Percentiles rank a stretch among this genome's conserved stretches.
Evolutionary conservation across 2,329 filamentous ascomycete genomes (phyloP).

Genomic region (Neopestalotiopsis sp.): DNA sequence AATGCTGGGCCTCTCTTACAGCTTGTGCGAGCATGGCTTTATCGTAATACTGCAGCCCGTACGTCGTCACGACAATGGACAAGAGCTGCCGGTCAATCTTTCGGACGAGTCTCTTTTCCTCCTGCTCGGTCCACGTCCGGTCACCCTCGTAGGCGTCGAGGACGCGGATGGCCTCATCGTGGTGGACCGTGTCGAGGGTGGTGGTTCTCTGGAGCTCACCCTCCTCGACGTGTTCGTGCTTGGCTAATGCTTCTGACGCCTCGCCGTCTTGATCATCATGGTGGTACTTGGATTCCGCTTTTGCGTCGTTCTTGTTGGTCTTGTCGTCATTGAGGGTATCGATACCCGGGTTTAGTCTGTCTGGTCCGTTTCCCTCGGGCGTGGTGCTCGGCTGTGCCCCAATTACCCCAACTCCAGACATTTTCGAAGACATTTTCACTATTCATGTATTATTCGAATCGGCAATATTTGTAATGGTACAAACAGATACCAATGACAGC

Average conservation of each 20-base stretch:
- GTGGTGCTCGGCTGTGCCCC: neutral
- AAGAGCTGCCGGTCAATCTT: slow-evolving; percentile 50
- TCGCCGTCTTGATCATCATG: neutral
- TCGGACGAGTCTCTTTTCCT: slow-evolving; percentile 45
- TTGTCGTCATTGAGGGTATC: neutral
- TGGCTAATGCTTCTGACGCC: neutral
- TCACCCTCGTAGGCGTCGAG: neutral
- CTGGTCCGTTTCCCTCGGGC: neutral
- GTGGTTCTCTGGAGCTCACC: neutral
- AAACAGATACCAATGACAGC: too few species aligned
- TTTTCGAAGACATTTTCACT: neutral
- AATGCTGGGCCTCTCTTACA: slow-evolving; percentile 10
- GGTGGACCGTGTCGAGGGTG: neutral
- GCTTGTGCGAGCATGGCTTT: slow-evolving; percentile 31
- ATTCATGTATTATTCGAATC: neutral
- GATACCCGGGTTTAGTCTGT: neutral
- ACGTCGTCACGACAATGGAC: slow-evolving; percentile 48
- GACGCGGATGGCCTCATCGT: neutral
- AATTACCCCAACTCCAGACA: neutral
- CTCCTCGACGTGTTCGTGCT: neutral
- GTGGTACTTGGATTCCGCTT: neutral
- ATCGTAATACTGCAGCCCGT: slow-evolving; percentile 38
- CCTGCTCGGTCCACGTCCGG: slow-evolving; percentile 2
- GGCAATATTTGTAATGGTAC: neutral
- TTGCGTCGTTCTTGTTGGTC: neutral